phyloP scores from a whole-genome alignment of 225 moss, liverwort and hornwort species.

The Pleurozium schreberi region DNA sequence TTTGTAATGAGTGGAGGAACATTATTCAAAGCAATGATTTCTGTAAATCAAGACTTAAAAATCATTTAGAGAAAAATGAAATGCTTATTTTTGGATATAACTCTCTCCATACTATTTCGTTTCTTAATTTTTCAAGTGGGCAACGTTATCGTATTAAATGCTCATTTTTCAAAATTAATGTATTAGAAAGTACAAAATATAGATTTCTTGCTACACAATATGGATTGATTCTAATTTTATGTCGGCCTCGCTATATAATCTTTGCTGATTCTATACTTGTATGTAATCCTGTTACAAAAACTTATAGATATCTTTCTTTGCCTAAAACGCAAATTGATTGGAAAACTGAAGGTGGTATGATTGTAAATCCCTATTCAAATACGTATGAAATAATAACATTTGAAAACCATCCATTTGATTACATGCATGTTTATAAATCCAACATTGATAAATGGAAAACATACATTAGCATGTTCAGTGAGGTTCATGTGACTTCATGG shows the following conservation, averaged over 20 bases:
- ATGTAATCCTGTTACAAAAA: neutral
- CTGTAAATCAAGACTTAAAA: neutral
- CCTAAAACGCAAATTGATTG: constrained; percentile 7
- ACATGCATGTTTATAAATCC: neutral
- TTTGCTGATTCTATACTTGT: neutral
- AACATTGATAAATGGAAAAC: neutral
- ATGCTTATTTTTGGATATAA: constrained; percentile 5
- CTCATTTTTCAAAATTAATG: neutral
- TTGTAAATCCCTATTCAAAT: neutral
- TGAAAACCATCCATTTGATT: constrained; percentile 15
- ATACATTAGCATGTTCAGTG: neutral
- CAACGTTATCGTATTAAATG: neutral
- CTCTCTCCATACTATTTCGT: neutral
- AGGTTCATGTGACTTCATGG: constrained; percentile 1
- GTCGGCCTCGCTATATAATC: neutral
- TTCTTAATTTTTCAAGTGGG: constrained; percentile 2
- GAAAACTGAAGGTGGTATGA: constrained; percentile 3
- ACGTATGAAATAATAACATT: constrained; percentile 6
- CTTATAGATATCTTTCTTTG: neutral
- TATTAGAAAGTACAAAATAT: neutral
- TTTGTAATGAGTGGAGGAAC: neutral
- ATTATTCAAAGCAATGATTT: neutral
- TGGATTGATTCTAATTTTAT: constrained; percentile 3
- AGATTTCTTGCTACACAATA: neutral
- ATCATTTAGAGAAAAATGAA: neutral